These are phyloP conservation scores for Conticribra weissflogii DNA, from an alignment of 108 stramenopile species.

Conservation along the genomic window DNA sequence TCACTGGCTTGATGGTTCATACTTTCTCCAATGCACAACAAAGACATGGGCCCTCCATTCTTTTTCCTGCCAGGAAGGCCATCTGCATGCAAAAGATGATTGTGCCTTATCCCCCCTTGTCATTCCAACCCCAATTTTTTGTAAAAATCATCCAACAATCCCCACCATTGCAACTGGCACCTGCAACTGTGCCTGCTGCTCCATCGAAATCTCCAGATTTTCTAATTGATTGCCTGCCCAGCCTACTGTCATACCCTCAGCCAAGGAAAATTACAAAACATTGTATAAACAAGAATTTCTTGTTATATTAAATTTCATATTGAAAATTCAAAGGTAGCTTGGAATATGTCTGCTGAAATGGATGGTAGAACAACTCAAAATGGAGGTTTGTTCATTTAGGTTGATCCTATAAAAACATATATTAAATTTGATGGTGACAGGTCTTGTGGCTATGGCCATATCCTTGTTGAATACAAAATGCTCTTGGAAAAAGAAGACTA, in stretches of 20 bases:
- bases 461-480: too few relatives aligned
- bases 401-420: too few relatives aligned
- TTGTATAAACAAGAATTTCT: too few relatives aligned
- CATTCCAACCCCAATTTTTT: not conserved
- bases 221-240: conserved; percentile 84
- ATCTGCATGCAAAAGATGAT: not conserved
- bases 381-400: too few relatives aligned
- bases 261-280: too few relatives aligned
- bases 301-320: too few relatives aligned
- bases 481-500: too few relatives aligned
- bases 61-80: not conserved
- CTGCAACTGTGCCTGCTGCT: conserved; percentile 36
- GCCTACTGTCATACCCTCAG: conserved; percentile 84
- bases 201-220: conserved; percentile 73
- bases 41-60: not conserved
- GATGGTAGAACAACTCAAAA: too few relatives aligned
- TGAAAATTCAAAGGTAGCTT: too few relatives aligned
- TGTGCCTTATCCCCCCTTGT: not conserved
- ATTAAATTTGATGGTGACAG: too few relatives aligned
- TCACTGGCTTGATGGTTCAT: not conserved
- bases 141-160: not conserved
- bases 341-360: too few relatives aligned
- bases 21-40: not conserved
- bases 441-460: too few relatives aligned
- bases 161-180: conserved; percentile 26